Evolutionary conservation across 2,329 filamentous ascomycete genomes (phyloP), one percentile per base, ranked within the genome.

Genomic region (Botrytis fragariae): DNA sequence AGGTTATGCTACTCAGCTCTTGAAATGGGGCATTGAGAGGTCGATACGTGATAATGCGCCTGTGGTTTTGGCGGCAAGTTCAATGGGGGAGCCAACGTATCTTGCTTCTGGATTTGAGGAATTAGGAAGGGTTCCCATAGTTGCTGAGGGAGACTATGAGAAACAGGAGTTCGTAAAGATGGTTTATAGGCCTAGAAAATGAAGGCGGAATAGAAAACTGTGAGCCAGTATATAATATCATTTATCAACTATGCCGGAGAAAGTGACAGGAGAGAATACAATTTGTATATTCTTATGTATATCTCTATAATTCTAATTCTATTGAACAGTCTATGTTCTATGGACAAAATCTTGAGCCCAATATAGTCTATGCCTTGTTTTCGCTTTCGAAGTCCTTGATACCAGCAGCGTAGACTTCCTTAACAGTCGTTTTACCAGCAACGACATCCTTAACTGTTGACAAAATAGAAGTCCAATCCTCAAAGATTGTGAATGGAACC

Each of bases 401-500:
- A 9, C 80, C 79, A 68, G 77, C 75, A 29, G 76, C 77, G 25
- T 93, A 93, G 37, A 93, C 91, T 63, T 93, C 89, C 78, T 93
- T 85, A 12, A 94, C 89, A 35, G 87, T 91, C 25, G 87, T 88
- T 81, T 91, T 91, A 37, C 93, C 93, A 45, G 89, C 89, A n/a
- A 86, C 87, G 79, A 98, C 93, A 74, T 92, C 90, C 84, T 93
- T 90, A 75, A 93, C 91, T 44, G 91, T 92, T 75, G 88, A 85
- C 65, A 93, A 86, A 79, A 97, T 97, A 76, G 90, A 89, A 10
- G 88, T 88, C 89, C 95, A 98, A 84, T 95, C 90, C 79, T 93
- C 87, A 81, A 98, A 98, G 4, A 93, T 90, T 22, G 93, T 95
- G 82, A 97, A 98, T 0, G 95, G 94, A 32, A 97, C 91, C 16